Evolutionary conservation across 176 grass and related monocot species (phyloP), one percentile per base, ranked within the genome.

Genomic region (Themeda triandra): DNA sequence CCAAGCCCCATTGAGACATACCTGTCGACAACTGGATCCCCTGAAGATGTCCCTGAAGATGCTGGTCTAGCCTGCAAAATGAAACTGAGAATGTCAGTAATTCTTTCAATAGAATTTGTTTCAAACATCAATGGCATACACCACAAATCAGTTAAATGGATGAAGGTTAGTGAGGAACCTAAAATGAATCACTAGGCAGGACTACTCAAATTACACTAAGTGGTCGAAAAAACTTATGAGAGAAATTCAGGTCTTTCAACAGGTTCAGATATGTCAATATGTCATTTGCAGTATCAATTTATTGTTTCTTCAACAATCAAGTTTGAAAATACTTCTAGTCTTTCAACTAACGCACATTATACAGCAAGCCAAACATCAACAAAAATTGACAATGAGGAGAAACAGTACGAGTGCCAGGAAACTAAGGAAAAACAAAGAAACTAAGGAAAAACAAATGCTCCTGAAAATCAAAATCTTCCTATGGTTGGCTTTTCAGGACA

Each of bases 1-100:
- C 92, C 84, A 77, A 98, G 89, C 9, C 95, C 95, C 75, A 92
- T 90, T 13, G 92, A 51, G 0, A 95, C 85, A 80, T 98, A 98
- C 71, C 93, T 98, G 75, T 98, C 92, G 45, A 98, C 89, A 60
- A 91, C 53, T 86, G 92, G 92, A 88, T 98, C 95, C 53, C 87
- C 88, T 69, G 66, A 82, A 19, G 80, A 82, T 39, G 23, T 66
- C 53, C 87, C 88, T 65, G 66, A 82, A 19, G 80, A 82, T 29
- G n/a, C 80, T 42, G 84, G 39, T 76, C 89, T 81, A 91, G 74
- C 84, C 95, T 98, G 81, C 69, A 83, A 63, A 86, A 87, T 6
- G 21, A 36, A 41, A 63, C 3, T 5, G 23, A 6, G 8, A 70
- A 56, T 29, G 66, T 3, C 32, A 58, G 28, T 51, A 49, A 67